phyloP scores from a whole-genome alignment of 2,329 filamentous ascomycete genomes.

The Chaetoscypha palmicola region DNA sequence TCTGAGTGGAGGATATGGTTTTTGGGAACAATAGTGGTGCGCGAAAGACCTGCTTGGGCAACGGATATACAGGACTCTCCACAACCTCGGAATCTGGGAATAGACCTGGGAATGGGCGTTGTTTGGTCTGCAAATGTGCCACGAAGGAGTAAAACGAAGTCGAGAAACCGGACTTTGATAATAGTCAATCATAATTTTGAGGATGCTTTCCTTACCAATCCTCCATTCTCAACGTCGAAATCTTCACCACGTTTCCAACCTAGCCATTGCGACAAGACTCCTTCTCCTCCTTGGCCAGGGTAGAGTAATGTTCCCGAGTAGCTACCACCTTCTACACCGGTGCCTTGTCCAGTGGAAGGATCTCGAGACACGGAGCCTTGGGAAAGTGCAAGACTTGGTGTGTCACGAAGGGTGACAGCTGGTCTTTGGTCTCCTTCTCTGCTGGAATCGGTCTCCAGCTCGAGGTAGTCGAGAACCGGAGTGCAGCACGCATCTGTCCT shows the following conservation, averaged over 20 bases:
- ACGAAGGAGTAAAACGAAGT: slow-evolving; percentile 1
- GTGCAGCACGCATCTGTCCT: slow-evolving; percentile 88
- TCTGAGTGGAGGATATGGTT: not conserved
- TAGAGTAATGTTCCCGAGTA: slow-evolving; percentile 55
- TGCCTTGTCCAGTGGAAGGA: slow-evolving; percentile 47
- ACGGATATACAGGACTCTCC: slow-evolving; percentile 1
- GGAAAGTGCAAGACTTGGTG: slow-evolving; percentile 59
- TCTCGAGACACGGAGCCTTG: slow-evolving; percentile 35
- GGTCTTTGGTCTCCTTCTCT: slow-evolving; percentile 65
- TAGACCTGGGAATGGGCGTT: not conserved
- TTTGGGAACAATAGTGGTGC: not conserved
- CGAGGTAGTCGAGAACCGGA: slow-evolving; percentile 71
- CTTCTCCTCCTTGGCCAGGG: slow-evolving; percentile 67
- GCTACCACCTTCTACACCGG: slow-evolving; percentile 57
- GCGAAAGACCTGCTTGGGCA: slow-evolving; percentile 3
- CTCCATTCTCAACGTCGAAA: slow-evolving; percentile 59
- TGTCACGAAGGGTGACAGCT: slow-evolving; percentile 58
- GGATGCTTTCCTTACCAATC: slow-evolving; percentile 44
- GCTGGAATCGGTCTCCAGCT: slow-evolving; percentile 50
- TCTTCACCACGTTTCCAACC: slow-evolving; percentile 69
- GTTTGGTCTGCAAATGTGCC: too few relatives aligned
- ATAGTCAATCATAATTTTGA: slow-evolving; percentile 37
- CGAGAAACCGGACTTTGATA: slow-evolving; percentile 7
- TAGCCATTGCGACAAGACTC: slow-evolving; percentile 62
- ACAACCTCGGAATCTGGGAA: not conserved